Conservation (phyloP, 331 rosid species). For the Quercus lobata region DNA sequence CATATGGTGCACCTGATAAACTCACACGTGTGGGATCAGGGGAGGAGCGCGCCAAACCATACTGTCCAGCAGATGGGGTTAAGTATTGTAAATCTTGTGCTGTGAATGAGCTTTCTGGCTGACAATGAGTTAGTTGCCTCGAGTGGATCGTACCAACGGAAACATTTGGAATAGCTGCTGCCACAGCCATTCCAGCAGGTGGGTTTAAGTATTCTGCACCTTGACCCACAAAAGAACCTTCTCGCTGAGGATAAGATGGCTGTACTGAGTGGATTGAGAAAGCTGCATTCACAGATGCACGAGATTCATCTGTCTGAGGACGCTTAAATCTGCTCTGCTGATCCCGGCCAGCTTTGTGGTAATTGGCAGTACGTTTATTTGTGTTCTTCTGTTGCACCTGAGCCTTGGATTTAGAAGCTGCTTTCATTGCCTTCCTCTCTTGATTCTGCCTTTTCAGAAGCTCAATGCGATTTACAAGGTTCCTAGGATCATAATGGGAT, state of each 20-base stretch:
- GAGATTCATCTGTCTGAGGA: neutral
- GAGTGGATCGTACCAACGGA: neutral
- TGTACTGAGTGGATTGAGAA: neutral
- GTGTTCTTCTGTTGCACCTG: constrained; percentile 7
- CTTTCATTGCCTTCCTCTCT: constrained; percentile 5
- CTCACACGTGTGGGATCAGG: neutral
- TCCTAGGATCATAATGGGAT: constrained; percentile 20
- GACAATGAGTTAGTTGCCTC: neutral
- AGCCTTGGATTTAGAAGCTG: neutral
- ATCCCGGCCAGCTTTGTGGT: neutral
- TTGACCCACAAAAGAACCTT: constrained; percentile 15
- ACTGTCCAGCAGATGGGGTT: neutral
- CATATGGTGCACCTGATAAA: constrained; percentile 8
- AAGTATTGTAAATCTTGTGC: neutral
- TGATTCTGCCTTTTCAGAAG: constrained; percentile 16
- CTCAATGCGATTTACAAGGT: constrained; percentile 18
- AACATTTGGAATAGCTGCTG: neutral
- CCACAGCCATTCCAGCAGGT: neutral
- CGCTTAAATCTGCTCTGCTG: constrained; percentile 12
- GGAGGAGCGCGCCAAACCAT: constrained; percentile 1
- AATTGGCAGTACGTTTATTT: constrained; percentile 22
- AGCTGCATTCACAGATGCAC: constrained; percentile 8
- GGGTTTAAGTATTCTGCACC: constrained; percentile 15
- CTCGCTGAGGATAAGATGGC: constrained; percentile 15
- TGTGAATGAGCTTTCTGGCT: neutral